Evolutionary conservation across 805 yeast genomes (phyloP).

Genomic region (Torulaspora quercuum): DNA sequence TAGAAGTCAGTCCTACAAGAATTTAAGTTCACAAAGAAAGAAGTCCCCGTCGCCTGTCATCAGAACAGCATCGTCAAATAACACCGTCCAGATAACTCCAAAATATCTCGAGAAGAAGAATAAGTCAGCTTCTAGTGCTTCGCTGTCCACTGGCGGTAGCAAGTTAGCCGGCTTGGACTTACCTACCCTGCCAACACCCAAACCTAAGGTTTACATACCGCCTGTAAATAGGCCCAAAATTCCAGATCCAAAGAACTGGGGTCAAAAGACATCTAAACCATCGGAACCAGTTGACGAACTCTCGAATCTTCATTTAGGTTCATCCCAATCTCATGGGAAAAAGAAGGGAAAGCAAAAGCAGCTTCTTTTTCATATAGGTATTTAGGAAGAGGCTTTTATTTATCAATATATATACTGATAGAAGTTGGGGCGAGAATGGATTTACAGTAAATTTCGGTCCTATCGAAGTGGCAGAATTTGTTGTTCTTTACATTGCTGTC

Average conservation of each 20-base stretch:
- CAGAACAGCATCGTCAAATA: constrained; percentile 18
- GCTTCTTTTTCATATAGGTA: constrained; percentile 50
- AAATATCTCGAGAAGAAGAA: constrained; percentile 32
- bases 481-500: constrained; percentile 52
- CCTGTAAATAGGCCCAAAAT: constrained; percentile 49
- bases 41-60: constrained; percentile 13
- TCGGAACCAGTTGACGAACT: constrained; percentile 9
- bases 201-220: constrained; percentile 43
- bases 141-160: constrained; percentile 16
- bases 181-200: constrained; percentile 46
- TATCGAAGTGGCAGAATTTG: constrained; percentile 48
- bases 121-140: constrained; percentile 22
- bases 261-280: constrained; percentile 15
- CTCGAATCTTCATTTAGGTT: constrained; percentile 13
- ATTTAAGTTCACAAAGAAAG: constrained; percentile 8
- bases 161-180: constrained; percentile 37
- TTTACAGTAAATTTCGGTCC: too few species aligned
- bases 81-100: constrained; percentile 28
- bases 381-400: constrained; percentile 23
- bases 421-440: too few species aligned
- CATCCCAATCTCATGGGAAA: constrained; percentile 27
- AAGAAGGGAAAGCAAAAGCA: constrained; percentile 52
- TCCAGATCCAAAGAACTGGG: constrained; percentile 41
- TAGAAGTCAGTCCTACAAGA: constrained; percentile 11
- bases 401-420: background rate